phyloP scores from a whole-genome alignment of 2,329 filamentous ascomycete species.

The Botrytis porri region DNA sequence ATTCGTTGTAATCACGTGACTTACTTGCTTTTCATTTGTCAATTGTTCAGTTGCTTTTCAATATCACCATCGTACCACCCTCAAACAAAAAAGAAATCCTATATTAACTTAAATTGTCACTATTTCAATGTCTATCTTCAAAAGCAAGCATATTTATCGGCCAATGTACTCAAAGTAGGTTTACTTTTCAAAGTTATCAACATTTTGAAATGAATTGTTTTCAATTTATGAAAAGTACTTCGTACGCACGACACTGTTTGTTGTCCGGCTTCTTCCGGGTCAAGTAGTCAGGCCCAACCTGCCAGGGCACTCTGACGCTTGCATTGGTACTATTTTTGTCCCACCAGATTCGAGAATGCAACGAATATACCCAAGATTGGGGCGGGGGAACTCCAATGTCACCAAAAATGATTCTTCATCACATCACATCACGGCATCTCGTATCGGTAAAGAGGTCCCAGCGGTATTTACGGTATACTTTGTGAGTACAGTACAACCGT shows the following conservation, averaged over 20 bases:
- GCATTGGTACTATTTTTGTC: background rate
- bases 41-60: background rate
- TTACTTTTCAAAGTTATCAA: background rate
- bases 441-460: constrained; percentile 1
- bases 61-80: background rate
- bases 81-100: background rate
- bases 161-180: background rate
- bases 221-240: background rate
- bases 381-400: background rate
- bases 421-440: constrained; percentile 3
- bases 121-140: background rate
- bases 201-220: background rate
- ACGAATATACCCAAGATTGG: background rate
- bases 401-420: constrained; percentile 5
- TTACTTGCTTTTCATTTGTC: background rate
- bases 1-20: background rate
- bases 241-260: background rate
- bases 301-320: background rate
- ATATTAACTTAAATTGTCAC: background rate
- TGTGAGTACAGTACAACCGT: constrained; percentile 1
- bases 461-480: constrained; percentile 3
- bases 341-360: background rate
- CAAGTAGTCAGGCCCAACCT: background rate
- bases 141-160: background rate
- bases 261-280: background rate